These are phyloP conservation scores for Gentiana straminea DNA, from an alignment of 257 asterid genomes.

Conservation along the genomic window DNA sequence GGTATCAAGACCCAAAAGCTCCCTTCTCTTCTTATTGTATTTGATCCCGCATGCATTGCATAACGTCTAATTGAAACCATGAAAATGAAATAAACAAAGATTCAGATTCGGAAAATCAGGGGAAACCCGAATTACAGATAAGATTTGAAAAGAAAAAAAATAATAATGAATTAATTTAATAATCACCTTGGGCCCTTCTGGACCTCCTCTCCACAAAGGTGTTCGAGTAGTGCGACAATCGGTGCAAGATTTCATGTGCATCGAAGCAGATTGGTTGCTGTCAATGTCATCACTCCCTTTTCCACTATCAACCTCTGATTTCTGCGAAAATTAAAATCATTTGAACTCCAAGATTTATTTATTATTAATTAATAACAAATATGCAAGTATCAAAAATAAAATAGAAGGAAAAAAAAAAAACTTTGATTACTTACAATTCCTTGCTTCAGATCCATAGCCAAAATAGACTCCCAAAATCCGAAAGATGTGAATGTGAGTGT, in stretches of 20 bases:
- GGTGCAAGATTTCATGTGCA: conserved; percentile 43
- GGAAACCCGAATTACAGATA: background rate
- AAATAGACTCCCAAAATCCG: no score
- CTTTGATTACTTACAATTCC: no score
- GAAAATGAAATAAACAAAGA: background rate
- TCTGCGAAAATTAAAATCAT: conserved; percentile 22
- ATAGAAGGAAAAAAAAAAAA: background rate
- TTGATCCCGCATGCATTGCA: conserved; percentile 96
- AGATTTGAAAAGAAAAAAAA: background rate
- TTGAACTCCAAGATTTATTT: no score
- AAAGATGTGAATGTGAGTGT: no score
- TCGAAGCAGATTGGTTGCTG: conserved; percentile 15
- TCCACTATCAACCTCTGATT: conserved; percentile 26
- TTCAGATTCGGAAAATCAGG: background rate
- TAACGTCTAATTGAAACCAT: conserved; percentile 37
- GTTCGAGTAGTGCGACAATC: conserved; percentile 73
- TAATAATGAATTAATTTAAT: background rate
- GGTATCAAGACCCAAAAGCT: conserved; percentile 45
- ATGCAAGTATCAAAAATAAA: background rate
- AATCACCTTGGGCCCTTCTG: conserved; percentile 81
- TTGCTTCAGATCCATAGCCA: no score
- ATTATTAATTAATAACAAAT: no score
- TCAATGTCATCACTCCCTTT: conserved; percentile 7
- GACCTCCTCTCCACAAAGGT: conserved; percentile 97
- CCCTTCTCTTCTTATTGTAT: conserved; percentile 75